phyloP scores from a whole-genome alignment of 768 basidiomycete species.

The Tephrocybe sp. region DNA sequence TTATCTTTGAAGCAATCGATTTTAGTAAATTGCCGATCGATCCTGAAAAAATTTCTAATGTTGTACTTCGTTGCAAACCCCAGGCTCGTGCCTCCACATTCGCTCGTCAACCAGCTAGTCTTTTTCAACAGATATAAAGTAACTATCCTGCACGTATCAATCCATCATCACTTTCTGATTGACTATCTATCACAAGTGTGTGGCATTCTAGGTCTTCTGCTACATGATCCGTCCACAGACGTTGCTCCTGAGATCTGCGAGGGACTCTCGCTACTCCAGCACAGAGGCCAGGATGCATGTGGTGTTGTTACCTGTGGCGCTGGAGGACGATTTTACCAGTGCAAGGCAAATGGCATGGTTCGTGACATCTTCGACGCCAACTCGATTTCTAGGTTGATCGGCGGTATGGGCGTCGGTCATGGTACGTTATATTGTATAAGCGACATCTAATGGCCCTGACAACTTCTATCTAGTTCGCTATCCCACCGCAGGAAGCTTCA shows the following conservation, averaged over 20 bases:
- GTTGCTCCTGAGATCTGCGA: constrained; percentile 91
- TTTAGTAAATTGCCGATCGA: constrained; percentile 22
- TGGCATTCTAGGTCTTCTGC: constrained; percentile 86
- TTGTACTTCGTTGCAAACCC: constrained; percentile 7
- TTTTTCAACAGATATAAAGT: constrained; percentile 8
- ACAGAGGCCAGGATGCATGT: constrained; percentile 97
- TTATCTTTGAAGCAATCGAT: constrained; percentile 10
- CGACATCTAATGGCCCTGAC: constrained; percentile 2
- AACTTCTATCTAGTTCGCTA: constrained; percentile 71
- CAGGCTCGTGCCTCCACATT: constrained; percentile 15
- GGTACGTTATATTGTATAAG: constrained; percentile 49
- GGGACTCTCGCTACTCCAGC: constrained; percentile 93
- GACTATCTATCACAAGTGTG: constrained; percentile 59
- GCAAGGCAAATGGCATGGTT: constrained; percentile 99
- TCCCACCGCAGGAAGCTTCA: constrained; percentile 96
- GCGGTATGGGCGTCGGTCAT: constrained; percentile 97
- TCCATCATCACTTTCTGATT: constrained; percentile 11
- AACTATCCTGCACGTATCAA: neutral
- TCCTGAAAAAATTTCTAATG: constrained; percentile 27
- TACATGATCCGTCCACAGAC: constrained; percentile 73
- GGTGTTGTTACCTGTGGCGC: constrained; percentile 96
- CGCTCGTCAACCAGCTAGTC: constrained; percentile 1
- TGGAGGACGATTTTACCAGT: constrained; percentile 95
- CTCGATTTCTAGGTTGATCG: constrained; percentile 74
- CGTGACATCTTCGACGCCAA: constrained; percentile 90